Evolutionary conservation across 2,329 filamentous ascomycete genomes (phyloP), one percentile per base, ranked within the genome.

Genomic region (Coniochaeta ligniaria): DNA sequence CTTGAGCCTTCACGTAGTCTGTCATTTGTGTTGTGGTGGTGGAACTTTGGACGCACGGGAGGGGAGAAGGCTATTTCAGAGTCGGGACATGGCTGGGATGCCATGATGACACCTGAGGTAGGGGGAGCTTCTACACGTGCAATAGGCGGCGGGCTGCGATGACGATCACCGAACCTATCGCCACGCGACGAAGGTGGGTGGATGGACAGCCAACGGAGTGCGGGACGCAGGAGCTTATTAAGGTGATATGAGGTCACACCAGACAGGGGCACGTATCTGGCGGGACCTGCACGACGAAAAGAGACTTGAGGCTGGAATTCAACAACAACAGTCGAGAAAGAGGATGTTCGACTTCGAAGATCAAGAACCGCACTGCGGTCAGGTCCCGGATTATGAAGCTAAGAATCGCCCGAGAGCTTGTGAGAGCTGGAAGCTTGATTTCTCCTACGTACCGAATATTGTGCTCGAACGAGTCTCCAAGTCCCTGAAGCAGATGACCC

Each of bases 1-100:
- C 69, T 68, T n/a, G 75, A 75, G 61, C 76, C 73, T 67, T 83
- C 80, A 63, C 80, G 76, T 41, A 83, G 70, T 47, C 81, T 78
- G 67, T 83, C 79, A 59, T 78, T 76, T 2, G 81, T 83, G 60
- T 75, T 68, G 59, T 76, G 75, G 1, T 80, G 79, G 70, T 83
- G 80, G 70, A 83, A 83, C 52, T 69, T 73, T 35, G 81, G 81
- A 20, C 81, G 78, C 38, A 63, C 63, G 33, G 64, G 62, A 45
- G 59, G 63, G 24, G 28, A 31, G 16, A 60, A 35, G 57, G 59
- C 43, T 60, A 65, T 60, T 60, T 67, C 62, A 63, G 66, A 62
- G 62, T 65, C 63, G 24, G 64, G 63, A 16, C 59, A 61, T 59
- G 56, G 62, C 63, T 60, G 28, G 26, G 60, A 59, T 62, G 64